Evolutionary conservation across 2,329 filamentous ascomycete species (phyloP), one percentile per base, ranked within the genome.

Genomic region (Chalaropsis ovoidea): DNA sequence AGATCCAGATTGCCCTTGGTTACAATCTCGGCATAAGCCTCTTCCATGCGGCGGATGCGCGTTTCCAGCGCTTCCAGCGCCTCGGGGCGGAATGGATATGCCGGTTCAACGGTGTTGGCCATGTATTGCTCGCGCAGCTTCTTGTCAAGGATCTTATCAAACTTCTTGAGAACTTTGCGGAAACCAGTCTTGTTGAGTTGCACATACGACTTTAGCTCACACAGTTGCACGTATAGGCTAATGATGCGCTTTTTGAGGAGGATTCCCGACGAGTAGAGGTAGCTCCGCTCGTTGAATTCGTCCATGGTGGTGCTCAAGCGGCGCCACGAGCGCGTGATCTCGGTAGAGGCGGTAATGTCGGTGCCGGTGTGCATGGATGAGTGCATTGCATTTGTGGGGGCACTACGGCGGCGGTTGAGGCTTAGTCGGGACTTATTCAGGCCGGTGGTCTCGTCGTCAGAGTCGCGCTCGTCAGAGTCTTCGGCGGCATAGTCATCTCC

Each of bases 101-200:
- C 88, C 0, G 86, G 80, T 67, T 89, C 84, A 64, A 99, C 90
- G 43, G 83, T 80, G 41, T 83, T 77, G 65, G 84, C 81, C 75
- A 96, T 85, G 74, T 96, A 99, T 58, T 81, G 78, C 15, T 83
- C 79, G 70, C 93, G 91, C 65, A 97, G 79, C 70, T 86, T 86
- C 69, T 87, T 86, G 75, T 96, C 88, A 67, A 96, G 77, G 66
- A 89, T 97, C 79, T 99, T 99, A 80, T 99, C 94, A 72, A 94
- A 99, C 76, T 99, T 99, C 77, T 99, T 99, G 70, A 97, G 78
- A 0, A 95, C 92, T 76, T 99, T 99, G 72, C 87, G 85, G 77
- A 99, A 99, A 13, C 94, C 94, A 0, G 94, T 99, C 76, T 89
- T 88, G 80, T 99, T 99, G 69, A 99, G 84, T 77, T 97, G 93